phyloP scores from a whole-genome alignment of 2,329 filamentous ascomycete genomes.

The Monilinia polystroma region DNA sequence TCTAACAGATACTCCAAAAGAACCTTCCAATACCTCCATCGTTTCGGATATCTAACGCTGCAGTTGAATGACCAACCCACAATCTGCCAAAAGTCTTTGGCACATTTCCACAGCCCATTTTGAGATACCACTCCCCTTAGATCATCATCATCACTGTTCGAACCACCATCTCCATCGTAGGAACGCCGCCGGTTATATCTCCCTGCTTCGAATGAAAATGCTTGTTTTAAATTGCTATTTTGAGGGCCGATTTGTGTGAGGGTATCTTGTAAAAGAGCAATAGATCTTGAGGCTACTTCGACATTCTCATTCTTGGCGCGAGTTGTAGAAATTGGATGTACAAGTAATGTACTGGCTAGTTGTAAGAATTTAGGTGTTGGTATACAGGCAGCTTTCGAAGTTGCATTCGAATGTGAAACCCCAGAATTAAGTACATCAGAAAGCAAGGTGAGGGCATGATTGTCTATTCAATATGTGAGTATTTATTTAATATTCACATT shows the following conservation, averaged over 20 bases:
- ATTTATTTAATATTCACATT: background rate
- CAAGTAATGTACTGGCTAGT: slow-evolving; percentile 74
- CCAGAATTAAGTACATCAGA: slow-evolving; percentile 61
- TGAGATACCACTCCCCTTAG: slow-evolving; percentile 61
- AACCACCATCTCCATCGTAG: slow-evolving; percentile 45
- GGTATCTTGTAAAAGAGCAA: slow-evolving; percentile 69
- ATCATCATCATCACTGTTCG: slow-evolving; percentile 45
- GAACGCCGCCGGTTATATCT: slow-evolving; percentile 34
- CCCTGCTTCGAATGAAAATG: slow-evolving; percentile 63
- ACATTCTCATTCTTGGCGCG: slow-evolving; percentile 61
- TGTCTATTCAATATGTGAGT: slow-evolving; percentile 43
- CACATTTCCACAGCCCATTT: slow-evolving; percentile 69
- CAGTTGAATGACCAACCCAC: slow-evolving; percentile 95
- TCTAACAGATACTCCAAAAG: slow-evolving; percentile 82
- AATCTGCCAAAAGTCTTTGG: slow-evolving; percentile 83
- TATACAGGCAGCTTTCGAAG: slow-evolving; percentile 52
- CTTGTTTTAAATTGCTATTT: slow-evolving; percentile 66
- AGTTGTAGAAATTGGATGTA: slow-evolving; percentile 78
- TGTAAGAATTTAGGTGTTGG: slow-evolving; percentile 73
- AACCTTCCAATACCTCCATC: slow-evolving; percentile 79
- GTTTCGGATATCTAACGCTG: slow-evolving; percentile 65
- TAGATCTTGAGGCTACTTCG: slow-evolving; percentile 63
- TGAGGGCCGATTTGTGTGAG: slow-evolving; percentile 65
- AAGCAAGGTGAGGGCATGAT: slow-evolving; percentile 62
- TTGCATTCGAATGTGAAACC: slow-evolving; percentile 40